phyloP scores from a whole-genome alignment of 352 stramenopile genomes.

The Thraustochytrium striatum region DNA sequence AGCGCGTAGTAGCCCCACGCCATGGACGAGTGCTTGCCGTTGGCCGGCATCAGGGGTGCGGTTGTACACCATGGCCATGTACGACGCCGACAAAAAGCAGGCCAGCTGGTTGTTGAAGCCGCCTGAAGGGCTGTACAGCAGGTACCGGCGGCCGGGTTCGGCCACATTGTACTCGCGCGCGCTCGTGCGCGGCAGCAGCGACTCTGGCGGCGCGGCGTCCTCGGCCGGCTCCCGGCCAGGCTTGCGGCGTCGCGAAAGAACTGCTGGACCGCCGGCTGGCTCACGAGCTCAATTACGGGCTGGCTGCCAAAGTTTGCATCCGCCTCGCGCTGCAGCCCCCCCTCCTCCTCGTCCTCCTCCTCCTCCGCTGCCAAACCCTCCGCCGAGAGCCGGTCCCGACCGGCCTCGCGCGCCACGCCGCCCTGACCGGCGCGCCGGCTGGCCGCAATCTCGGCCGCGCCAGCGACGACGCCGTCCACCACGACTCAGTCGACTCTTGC shows the following conservation, averaged over 20 bases:
- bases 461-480: no score
- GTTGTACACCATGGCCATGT: neutral
- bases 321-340: no score
- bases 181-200: constrained; percentile 28
- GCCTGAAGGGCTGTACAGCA: constrained; percentile 36
- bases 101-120: constrained; percentile 46
- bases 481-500: no score
- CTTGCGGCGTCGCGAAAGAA: constrained; percentile 32
- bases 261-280: constrained; percentile 5
- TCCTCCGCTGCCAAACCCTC: no score
- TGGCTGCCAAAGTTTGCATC: no score
- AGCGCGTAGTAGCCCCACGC: neutral
- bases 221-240: neutral
- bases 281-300: no score
- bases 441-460: no score
- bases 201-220: no score
- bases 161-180: constrained; percentile 29
- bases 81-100: constrained; percentile 24
- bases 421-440: no score
- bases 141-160: neutral
- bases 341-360: no score
- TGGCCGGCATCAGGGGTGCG: constrained; percentile 29
- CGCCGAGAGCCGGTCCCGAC: no score
- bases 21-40: constrained; percentile 12
- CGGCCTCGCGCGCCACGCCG: no score